Evolutionary conservation across 371 early-diverging fungal species (phyloP).

Genomic region (Phascolomyces articulosus): DNA sequence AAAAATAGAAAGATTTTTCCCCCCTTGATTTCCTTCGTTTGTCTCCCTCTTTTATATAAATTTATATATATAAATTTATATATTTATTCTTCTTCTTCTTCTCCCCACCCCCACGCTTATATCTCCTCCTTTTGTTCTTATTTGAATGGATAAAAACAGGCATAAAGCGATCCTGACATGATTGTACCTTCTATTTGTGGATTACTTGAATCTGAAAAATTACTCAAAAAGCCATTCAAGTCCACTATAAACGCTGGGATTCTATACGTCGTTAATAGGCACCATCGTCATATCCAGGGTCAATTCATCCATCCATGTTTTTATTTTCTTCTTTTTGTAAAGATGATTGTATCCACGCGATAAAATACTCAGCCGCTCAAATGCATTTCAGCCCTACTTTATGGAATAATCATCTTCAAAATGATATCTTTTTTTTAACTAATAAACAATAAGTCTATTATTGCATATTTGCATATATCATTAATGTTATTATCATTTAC

Average conservation of each 20-base stretch:
- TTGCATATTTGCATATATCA: not conserved
- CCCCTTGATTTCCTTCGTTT: too few species aligned
- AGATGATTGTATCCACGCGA: conserved; percentile 3
- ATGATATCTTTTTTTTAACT: too few species aligned
- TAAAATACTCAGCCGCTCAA: conserved; percentile 5
- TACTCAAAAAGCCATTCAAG: not conserved
- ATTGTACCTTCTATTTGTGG: conserved; percentile 6
- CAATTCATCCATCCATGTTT: not conserved
- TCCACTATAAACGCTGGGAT: conserved; percentile 4
- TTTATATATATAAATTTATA: too few species aligned
- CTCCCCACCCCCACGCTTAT: not conserved
- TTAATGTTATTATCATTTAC: not conserved
- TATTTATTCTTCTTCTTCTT: too few species aligned
- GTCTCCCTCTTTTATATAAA: too few species aligned
- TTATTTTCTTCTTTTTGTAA: too few species aligned
- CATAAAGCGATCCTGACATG: conserved; percentile 5
- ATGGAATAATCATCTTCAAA: too few species aligned
- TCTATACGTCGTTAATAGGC: not conserved
- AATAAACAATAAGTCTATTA: not conserved
- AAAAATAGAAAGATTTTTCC: not conserved
- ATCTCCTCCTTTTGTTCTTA: not conserved
- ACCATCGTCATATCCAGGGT: not conserved
- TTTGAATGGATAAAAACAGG: not conserved
- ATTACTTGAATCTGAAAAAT: conserved; percentile 4
- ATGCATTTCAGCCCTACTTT: conserved; percentile 5